Evolutionary conservation across 306 rosid species (phyloP), one percentile per base, ranked within the genome.

Genomic region (Cucumis sativus): DNA sequence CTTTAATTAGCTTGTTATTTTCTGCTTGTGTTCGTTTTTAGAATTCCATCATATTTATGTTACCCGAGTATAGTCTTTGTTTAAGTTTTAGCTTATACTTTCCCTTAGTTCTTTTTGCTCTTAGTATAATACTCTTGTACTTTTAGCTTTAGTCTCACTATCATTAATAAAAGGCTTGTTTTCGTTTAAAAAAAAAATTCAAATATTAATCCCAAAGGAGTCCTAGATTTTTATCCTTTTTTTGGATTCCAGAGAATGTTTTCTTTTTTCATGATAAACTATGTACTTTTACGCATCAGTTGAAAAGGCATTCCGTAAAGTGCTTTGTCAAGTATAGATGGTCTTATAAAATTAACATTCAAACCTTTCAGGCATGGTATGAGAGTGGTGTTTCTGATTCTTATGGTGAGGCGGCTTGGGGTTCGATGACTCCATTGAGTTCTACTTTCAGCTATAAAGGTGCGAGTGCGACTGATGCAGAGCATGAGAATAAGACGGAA

Each of bases 331-430:
- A 47, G 37, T 49, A 14, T 49, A 47, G 60, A 71, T 71, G 15
- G 12, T 23, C 13, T 15, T 47, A 16, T 71, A 23, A 28, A 71
- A 71, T 49, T 71, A 25, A 18, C 15, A 69, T 71, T 52, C 79
- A 76, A 84, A 87, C 75, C 56, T 87, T 84, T 68, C 89, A 94
- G 98, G 97, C 98, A 52, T 94, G 98, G 98, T 90, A 89, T 90
- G 98, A 94, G 87, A 89, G 93, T 68, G 96, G 96, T 73, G 83
- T 89, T 76, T 60, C 57, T 79, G 88, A 91, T 82, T 84, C 91
- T 85, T 47, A 81, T 70, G 89, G 87, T 79, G 96, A 94, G 65
- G 40, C 79, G 41, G 66, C 84, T 37, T 83, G 86, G 88, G 92
- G 85, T 82, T 94, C 98, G 85, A 80, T 64, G 80, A 91, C 92